A percentile compares a stretch with the other conserved stretches of the same genome.
Conservation (phyloP, 805 yeast genomes). For the Teunomyces panamensis region DNA sequence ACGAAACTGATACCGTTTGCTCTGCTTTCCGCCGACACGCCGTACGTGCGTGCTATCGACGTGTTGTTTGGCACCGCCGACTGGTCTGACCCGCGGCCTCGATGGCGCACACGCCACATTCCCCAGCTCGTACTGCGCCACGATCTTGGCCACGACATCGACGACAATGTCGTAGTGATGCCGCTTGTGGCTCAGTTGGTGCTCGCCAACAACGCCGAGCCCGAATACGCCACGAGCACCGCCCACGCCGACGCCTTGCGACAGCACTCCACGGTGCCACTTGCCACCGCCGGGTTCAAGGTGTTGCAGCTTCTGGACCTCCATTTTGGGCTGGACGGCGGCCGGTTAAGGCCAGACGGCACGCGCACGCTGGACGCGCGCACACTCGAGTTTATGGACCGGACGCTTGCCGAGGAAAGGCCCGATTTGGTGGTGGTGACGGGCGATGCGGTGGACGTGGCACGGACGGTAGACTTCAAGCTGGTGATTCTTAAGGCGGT, state of each 20-base stretch:
- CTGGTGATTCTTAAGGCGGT: conserved; percentile 29
- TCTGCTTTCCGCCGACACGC: conserved; percentile 3
- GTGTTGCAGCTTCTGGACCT: conserved; percentile 38
- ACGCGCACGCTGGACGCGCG: conserved; percentile 26
- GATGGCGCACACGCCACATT: conserved; percentile 13
- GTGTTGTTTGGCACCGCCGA: conserved; percentile 31
- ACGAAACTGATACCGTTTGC: conserved; percentile 7
- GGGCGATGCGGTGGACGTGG: conserved; percentile 37
- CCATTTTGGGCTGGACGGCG: conserved; percentile 34
- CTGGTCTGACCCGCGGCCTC: conserved; percentile 23
- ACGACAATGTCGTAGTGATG: too few species aligned
- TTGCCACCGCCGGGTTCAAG: conserved; percentile 21
- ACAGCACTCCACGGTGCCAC: background rate
- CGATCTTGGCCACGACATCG: too few species aligned
- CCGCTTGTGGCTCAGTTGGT: conserved; percentile 9
- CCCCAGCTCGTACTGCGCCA: too few species aligned
- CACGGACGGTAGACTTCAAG: conserved; percentile 24
- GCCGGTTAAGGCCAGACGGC: conserved; percentile 17
- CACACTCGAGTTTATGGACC: conserved; percentile 29
- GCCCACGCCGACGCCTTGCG: conserved; percentile 2
- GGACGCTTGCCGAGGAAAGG: conserved; percentile 23
- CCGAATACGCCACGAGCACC: background rate
- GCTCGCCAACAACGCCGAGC: conserved; percentile 9
- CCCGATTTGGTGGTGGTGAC: conserved; percentile 38
- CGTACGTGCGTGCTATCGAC: conserved; percentile 23